Conservation (phyloP, 2,329 filamentous ascomycete genomes). For the Parafenestella ontariensis region DNA sequence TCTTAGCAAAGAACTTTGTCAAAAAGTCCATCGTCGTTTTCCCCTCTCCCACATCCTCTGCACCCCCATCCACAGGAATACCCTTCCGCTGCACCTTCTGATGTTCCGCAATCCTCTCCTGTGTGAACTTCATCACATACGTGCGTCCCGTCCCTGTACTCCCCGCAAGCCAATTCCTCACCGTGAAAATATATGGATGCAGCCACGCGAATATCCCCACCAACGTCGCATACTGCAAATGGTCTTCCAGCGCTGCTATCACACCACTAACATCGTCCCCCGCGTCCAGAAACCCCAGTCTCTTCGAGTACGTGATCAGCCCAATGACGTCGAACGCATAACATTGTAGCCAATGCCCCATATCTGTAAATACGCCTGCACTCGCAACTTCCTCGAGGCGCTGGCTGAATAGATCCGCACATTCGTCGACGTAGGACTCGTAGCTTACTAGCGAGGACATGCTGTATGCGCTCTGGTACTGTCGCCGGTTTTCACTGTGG, state of each 20-base stretch:
- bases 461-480: conserved; percentile 27
- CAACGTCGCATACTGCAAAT: conserved; percentile 8
- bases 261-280: conserved; percentile 17
- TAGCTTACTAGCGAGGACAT: conserved; percentile 45
- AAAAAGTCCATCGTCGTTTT: conserved; percentile 18
- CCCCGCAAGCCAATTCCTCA: conserved; percentile 48
- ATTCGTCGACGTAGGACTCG: conserved; percentile 36
- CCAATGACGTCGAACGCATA: conserved; percentile 53
- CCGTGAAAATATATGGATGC: conserved; percentile 40
- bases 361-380: conserved; percentile 16
- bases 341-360: conserved; percentile 42
- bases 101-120: conserved; percentile 23
- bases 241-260: conserved; percentile 10
- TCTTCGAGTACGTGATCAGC: conserved; percentile 23
- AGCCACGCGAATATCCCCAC: conserved; percentile 30
- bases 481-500: conserved; percentile 46
- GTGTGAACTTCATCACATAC: conserved; percentile 36
- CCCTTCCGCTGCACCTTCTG: conserved; percentile 4
- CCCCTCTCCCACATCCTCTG: background rate
- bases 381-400: conserved; percentile 39
- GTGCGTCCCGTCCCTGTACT: conserved; percentile 36
- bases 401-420: conserved; percentile 39
- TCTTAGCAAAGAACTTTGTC: conserved; percentile 21
- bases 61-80: conserved; percentile 5
- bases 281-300: conserved; percentile 24